Percentiles rank a stretch among this genome's conserved stretches.
Conservation (phyloP, 2,329 filamentous ascomycete genomes). For the Verticillium tricorpus region DNA sequence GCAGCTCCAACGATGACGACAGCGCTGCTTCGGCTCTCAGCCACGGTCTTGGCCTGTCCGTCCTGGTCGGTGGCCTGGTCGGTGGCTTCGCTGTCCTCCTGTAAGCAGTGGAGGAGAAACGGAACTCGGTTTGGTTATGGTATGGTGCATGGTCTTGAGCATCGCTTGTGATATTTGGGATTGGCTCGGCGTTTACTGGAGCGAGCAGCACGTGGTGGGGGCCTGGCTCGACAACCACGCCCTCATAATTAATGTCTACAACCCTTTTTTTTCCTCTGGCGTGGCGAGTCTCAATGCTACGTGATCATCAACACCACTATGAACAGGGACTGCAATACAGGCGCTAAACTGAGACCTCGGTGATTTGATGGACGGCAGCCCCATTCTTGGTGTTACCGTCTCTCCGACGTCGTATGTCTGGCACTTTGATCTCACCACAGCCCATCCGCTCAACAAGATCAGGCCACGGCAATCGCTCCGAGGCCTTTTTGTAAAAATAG, state of each 20-base stretch:
- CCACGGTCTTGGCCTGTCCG: conserved; percentile 29
- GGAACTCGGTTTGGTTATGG: background rate
- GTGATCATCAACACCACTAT: too few species aligned
- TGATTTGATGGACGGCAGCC: too few species aligned
- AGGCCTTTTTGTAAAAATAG: too few species aligned
- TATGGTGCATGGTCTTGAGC: background rate
- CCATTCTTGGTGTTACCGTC: too few species aligned
- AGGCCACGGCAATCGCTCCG: too few species aligned
- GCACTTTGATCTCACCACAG: too few species aligned
- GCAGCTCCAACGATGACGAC: conserved; percentile 14
- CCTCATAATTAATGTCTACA: background rate
- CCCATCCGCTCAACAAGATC: too few species aligned
- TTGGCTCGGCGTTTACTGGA: background rate
- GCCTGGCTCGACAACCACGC: background rate
- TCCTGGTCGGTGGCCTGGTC: conserved; percentile 33
- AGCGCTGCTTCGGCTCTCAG: conserved; percentile 26
- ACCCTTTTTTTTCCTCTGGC: background rate
- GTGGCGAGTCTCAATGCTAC: background rate
- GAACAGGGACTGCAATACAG: too few species aligned
- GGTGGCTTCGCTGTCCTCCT: conserved; percentile 35
- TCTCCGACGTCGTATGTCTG: too few species aligned
- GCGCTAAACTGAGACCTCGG: too few species aligned
- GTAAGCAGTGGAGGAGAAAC: background rate
- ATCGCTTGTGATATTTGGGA: background rate
- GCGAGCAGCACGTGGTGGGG: background rate